A percentile compares a stretch with the other conserved stretches of the same genome.
These are phyloP conservation scores for Hibiscus syriacus DNA, from an alignment of 345 rosid genomes.

Conservation along the genomic window DNA sequence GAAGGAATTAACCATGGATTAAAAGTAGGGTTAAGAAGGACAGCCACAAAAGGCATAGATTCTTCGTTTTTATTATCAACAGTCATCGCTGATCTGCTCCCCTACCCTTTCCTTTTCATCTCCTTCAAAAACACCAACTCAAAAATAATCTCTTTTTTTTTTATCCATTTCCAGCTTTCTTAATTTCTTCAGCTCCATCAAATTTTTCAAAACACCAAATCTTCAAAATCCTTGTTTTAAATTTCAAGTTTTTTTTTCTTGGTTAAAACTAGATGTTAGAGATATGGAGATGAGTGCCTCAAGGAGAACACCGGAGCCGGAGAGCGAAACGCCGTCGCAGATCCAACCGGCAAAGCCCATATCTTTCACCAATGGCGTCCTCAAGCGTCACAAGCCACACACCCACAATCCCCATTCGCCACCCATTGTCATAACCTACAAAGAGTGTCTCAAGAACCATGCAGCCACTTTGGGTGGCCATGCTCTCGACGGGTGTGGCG, in stretches of 20 bases:
- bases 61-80: too few species aligned
- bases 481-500: constrained; percentile 75
- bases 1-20: too few species aligned
- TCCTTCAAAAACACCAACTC: too few species aligned
- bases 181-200: too few species aligned
- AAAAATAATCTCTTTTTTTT: too few species aligned
- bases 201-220: not conserved
- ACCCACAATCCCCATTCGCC: constrained; percentile 18
- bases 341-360: constrained; percentile 52
- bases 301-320: constrained; percentile 28
- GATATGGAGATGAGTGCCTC: constrained; percentile 51
- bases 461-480: constrained; percentile 67
- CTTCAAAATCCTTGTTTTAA: not conserved
- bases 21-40: too few species aligned
- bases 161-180: too few species aligned
- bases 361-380: constrained; percentile 60
- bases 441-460: constrained; percentile 69
- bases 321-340: constrained; percentile 39
- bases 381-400: constrained; percentile 40
- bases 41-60: too few species aligned
- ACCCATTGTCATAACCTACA: constrained; percentile 29
- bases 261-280: constrained; percentile 32
- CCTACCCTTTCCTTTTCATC: too few species aligned
- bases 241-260: not conserved
- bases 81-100: too few species aligned